Evolutionary conservation across 768 basidiomycete species (phyloP).

Genomic region (Gautieria morchelliformis): DNA sequence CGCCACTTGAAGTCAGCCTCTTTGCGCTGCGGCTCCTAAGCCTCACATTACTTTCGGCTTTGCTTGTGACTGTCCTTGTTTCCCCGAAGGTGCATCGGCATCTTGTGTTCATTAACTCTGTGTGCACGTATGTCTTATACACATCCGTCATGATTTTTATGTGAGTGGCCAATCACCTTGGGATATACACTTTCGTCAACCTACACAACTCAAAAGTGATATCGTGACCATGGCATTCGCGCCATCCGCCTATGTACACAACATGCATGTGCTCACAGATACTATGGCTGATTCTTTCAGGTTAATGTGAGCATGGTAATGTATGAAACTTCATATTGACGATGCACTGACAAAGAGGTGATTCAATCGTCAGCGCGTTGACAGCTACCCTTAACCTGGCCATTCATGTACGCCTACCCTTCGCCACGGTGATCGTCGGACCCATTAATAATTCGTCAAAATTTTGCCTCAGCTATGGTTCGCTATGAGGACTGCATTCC

Average conservation of each 20-base stretch:
- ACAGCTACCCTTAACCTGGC: neutral
- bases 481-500: neutral
- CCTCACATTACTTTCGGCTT: neutral
- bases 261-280: neutral
- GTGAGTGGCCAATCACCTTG: neutral
- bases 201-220: neutral
- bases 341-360: neutral
- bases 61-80: neutral
- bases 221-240: neutral
- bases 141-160: neutral
- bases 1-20: neutral
- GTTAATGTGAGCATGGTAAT: neutral
- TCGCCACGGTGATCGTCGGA: neutral
- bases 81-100: conserved; percentile 1
- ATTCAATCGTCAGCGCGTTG: neutral
- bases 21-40: neutral
- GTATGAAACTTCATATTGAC: neutral
- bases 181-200: neutral
- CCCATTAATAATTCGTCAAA: neutral
- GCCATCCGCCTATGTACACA: neutral
- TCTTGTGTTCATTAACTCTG: neutral
- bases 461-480: neutral
- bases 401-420: neutral
- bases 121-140: neutral
- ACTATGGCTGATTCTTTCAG: neutral